Evolutionary conservation across 345 rosid genomes (phyloP).

Genomic region (Rhodamnia argentea): DNA sequence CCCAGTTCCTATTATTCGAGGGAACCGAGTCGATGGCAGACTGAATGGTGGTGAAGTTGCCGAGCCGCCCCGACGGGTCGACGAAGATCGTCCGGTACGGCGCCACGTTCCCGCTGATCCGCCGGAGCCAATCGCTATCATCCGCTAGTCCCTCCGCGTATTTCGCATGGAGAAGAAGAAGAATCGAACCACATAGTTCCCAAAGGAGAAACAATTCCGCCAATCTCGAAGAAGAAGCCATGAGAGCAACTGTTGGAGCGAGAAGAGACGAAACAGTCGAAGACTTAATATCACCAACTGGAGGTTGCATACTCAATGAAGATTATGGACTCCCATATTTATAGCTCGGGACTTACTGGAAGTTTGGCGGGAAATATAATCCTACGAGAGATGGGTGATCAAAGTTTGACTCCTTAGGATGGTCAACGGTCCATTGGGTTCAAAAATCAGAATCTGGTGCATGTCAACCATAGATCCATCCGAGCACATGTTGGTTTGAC

Average conservation of each 20-base stretch:
- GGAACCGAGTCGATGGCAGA: conserved; percentile 58
- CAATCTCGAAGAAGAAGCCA: background rate
- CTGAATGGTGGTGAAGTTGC: conserved; percentile 46
- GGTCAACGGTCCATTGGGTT: background rate
- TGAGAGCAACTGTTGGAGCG: background rate
- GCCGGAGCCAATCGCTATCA: background rate
- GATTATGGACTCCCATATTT: background rate
- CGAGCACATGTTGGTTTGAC: background rate
- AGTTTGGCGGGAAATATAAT: background rate
- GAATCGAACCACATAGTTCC: background rate
- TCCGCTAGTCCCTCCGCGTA: background rate
- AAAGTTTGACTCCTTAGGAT: background rate
- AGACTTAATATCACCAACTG: background rate
- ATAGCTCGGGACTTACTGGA: background rate
- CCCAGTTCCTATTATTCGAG: conserved; percentile 32
- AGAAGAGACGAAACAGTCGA: background rate
- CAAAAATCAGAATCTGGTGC: background rate
- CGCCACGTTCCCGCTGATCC: background rate
- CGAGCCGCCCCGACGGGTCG: conserved; percentile 33
- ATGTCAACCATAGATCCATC: background rate
- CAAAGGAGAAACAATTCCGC: background rate
- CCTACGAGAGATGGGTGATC: background rate
- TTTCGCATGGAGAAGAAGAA: background rate
- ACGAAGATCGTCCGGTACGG: conserved; percentile 11
- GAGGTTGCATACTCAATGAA: background rate